Evolutionary conservation across 2,329 filamentous ascomycete genomes (phyloP).

Genomic region (Aspergillus felis): DNA sequence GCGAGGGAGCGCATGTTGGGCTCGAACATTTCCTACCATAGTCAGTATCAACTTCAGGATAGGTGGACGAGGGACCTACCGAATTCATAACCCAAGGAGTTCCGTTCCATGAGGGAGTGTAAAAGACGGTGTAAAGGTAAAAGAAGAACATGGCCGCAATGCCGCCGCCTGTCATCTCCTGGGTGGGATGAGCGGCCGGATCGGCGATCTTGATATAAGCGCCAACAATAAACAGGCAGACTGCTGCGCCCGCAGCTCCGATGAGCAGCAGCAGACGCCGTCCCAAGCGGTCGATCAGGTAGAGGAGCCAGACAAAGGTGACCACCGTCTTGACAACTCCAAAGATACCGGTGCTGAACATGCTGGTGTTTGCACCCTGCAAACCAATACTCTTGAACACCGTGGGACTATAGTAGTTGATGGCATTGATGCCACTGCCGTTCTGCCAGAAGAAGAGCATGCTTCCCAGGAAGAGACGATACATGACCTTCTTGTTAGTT

Average conservation of each 20-base stretch:
- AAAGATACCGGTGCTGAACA: conserved; percentile 71
- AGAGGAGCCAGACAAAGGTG: conserved; percentile 66
- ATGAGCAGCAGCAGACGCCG: conserved; percentile 62
- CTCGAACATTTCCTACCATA: conserved; percentile 62
- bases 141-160: conserved; percentile 59
- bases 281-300: conserved; percentile 63
- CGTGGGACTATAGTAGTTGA: conserved; percentile 71
- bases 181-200: conserved; percentile 20
- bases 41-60: conserved; percentile 4
- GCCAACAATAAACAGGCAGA: conserved; percentile 37
- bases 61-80: conserved; percentile 14
- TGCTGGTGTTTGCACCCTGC: conserved; percentile 54
- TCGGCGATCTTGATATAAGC: conserved; percentile 36
- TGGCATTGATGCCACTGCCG: conserved; percentile 70
- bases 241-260: conserved; percentile 59
- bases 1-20: conserved; percentile 66
- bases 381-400: conserved; percentile 66
- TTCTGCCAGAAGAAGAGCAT: conserved; percentile 80
- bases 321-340: conserved; percentile 70
- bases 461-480: conserved; percentile 68
- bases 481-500: conserved; percentile 57
- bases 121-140: conserved; percentile 71
- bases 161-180: conserved; percentile 27
- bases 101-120: conserved; percentile 70
- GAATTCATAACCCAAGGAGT: conserved; percentile 73